These are phyloP conservation scores for Phytomonas francai DNA, from an alignment of 208 protist genomes.

Conservation along the genomic window DNA sequence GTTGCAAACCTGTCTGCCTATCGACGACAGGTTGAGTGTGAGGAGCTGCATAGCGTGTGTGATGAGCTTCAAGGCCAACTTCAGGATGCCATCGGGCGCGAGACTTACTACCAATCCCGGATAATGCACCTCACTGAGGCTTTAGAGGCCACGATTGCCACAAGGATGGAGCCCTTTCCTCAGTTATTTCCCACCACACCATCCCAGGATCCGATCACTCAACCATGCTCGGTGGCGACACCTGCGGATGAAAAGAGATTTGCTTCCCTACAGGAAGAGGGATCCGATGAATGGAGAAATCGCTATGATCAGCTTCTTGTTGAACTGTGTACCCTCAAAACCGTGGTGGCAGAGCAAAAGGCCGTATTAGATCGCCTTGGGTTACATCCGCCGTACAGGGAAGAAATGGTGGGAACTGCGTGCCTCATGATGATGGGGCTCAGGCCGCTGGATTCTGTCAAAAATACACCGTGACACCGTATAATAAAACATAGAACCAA, in stretches of 20 bases:
- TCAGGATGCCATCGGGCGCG: slow-evolving; percentile 1
- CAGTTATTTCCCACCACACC: no score
- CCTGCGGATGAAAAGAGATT: no score
- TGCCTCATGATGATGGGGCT: no score
- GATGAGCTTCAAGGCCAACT: slow-evolving; percentile 23
- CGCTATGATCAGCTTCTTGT: slow-evolving; percentile 24
- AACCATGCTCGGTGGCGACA: no score
- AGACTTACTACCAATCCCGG: neutral
- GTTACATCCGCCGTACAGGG: slow-evolving; percentile 35
- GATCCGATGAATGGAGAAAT: slow-evolving; percentile 7
- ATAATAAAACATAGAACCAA: no score
- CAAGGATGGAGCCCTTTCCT: neutral
- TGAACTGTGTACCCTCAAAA: slow-evolving; percentile 38
- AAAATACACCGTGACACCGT: no score
- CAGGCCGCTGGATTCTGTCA: no score
- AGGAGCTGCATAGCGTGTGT: slow-evolving; percentile 34
- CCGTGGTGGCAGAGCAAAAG: slow-evolving; percentile 40
- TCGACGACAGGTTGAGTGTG: slow-evolving; percentile 28
- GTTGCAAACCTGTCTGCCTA: no score
- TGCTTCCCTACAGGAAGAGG: neutral
- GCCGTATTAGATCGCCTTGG: slow-evolving; percentile 59
- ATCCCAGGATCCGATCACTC: no score
- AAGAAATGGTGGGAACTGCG: slow-evolving; percentile 12
- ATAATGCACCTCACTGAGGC: neutral
- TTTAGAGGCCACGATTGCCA: slow-evolving; percentile 1